These are phyloP conservation scores for Calocybe cyanea DNA, from an alignment of 768 basidiomycete species.

Conservation along the genomic window DNA sequence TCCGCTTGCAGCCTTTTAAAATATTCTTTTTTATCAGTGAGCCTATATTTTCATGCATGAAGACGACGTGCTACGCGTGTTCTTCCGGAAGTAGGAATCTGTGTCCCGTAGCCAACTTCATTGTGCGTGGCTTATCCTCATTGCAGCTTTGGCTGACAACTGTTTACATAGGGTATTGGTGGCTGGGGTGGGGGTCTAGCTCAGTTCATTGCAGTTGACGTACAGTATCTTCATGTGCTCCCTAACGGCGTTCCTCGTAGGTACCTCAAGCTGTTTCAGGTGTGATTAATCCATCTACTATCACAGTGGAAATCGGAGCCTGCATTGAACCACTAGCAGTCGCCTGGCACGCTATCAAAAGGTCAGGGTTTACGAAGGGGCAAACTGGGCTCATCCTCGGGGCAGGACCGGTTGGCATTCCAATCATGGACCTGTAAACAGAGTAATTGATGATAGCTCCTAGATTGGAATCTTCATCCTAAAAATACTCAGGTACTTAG, in stretches of 20 bases:
- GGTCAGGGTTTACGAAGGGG: constrained; percentile 33
- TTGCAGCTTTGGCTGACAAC: neutral
- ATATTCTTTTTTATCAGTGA: constrained; percentile 23
- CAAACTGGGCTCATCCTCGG: constrained; percentile 38
- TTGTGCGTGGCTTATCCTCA: constrained; percentile 23
- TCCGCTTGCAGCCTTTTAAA: no score
- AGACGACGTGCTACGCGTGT: constrained; percentile 30
- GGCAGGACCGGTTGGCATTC: constrained; percentile 38
- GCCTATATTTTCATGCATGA: constrained; percentile 37
- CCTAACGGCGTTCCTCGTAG: constrained; percentile 34
- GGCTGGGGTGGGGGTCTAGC: constrained; percentile 41
- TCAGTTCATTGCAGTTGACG: constrained; percentile 36
- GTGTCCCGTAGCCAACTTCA: constrained; percentile 29
- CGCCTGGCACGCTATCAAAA: constrained; percentile 41
- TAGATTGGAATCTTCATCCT: constrained; percentile 38
- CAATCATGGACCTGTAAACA: neutral
- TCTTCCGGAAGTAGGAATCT: constrained; percentile 28
- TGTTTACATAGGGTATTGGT: constrained; percentile 29
- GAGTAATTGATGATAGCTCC: neutral
- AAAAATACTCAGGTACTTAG: constrained; percentile 31
- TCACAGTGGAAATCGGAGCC: constrained; percentile 47
- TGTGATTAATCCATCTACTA: neutral
- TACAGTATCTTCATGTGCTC: constrained; percentile 32
- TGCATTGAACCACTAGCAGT: constrained; percentile 46
- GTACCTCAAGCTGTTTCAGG: no score